Evolutionary conservation across 352 stramenopile genomes (phyloP).

Genomic region (Saprolegnia diclina): DNA sequence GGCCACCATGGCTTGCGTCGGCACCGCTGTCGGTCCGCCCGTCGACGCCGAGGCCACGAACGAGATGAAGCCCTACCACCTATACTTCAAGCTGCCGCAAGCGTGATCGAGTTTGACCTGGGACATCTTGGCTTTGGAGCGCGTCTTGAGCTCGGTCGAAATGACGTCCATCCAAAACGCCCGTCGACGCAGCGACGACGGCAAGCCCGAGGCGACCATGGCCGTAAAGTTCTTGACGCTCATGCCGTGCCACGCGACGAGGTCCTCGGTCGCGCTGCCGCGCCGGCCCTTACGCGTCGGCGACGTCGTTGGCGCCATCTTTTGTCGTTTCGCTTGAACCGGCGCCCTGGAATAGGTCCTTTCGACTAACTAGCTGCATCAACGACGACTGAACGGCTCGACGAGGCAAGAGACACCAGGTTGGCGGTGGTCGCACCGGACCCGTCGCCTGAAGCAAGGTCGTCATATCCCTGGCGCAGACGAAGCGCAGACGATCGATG

Average conservation of each 20-base stretch:
- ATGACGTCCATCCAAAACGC: constrained; percentile 56
- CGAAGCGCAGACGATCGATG: no score
- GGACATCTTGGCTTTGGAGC: constrained; percentile 42
- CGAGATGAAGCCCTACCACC: constrained; percentile 8
- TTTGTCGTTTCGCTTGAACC: not conserved
- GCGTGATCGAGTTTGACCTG: constrained; percentile 31
- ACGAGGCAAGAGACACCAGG: no score
- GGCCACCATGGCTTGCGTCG: not conserved
- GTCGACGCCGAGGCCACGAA: constrained; percentile 1
- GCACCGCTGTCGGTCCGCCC: not conserved
- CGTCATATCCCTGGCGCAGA: no score
- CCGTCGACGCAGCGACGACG: constrained; percentile 35
- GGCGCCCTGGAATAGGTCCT: no score
- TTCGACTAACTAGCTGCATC: no score
- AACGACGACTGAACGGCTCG: no score
- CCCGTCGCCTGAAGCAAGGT: no score
- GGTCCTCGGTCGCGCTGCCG: constrained; percentile 44
- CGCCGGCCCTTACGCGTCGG: not conserved
- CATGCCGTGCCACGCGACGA: constrained; percentile 50
- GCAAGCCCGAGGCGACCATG: constrained; percentile 32
- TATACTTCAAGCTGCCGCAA: not conserved
- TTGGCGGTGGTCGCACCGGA: no score
- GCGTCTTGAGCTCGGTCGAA: constrained; percentile 40
- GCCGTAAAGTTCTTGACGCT: constrained; percentile 48
- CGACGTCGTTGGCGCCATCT: not conserved